Percentiles rank a stretch among this genome's conserved stretches.
Evolutionary conservation across 495 filamentous ascomycete genomes (phyloP).

Genomic region (Xylaria venustula): DNA sequence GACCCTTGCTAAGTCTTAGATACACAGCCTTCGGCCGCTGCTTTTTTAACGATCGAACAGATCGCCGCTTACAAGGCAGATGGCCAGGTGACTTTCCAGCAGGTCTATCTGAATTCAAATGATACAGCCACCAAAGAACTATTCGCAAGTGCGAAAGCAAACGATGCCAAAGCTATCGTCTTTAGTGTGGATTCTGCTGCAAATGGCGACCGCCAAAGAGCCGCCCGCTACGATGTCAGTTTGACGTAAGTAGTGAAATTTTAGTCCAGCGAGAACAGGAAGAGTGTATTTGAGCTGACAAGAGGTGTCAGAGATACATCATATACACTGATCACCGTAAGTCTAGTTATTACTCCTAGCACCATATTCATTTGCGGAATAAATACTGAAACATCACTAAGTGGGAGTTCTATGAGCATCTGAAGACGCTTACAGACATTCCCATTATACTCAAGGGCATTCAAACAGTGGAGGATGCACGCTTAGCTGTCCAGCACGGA

Average conservation of each 20-base stretch:
- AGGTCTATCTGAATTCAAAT: not conserved
- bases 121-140: not conserved
- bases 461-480: conserved; percentile 33
- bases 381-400: not conserved
- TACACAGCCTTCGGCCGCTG: not conserved
- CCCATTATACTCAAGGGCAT: conserved; percentile 43
- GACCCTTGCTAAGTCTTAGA: not conserved
- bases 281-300: not conserved
- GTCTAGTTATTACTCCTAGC: not conserved
- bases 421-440: conserved; percentile 20
- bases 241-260: conserved; percentile 22
- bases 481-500: conserved; percentile 31
- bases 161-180: conserved; percentile 39
- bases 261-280: too few species aligned
- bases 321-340: conserved; percentile 26
- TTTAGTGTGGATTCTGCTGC: conserved; percentile 41
- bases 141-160: conserved; percentile 29
- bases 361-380: too few species aligned
- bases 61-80: conserved; percentile 18
- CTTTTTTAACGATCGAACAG: not conserved
- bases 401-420: conserved; percentile 24
- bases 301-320: conserved; percentile 10
- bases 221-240: conserved; percentile 32
- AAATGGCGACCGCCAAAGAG: conserved; percentile 38
- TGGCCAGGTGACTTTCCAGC: conserved; percentile 19